These are phyloP conservation scores for Mortierella sp. DNA, from an alignment of 371 early-diverging fungal genomes.

Conservation along the genomic window DNA sequence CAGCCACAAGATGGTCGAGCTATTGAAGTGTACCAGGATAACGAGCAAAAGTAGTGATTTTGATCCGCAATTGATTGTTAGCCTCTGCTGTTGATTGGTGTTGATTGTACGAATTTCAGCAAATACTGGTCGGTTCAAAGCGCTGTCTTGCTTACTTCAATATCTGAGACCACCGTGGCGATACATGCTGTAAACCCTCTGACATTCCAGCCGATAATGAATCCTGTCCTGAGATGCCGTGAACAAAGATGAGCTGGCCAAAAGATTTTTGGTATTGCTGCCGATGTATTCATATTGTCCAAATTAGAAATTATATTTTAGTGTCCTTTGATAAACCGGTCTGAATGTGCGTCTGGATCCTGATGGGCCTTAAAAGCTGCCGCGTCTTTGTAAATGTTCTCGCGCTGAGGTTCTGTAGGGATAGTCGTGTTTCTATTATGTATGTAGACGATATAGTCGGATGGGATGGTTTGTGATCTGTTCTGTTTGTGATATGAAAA, in stretches of 20 bases:
- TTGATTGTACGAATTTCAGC: not conserved
- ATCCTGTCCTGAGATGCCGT: constrained; percentile 54
- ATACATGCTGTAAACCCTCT: constrained; percentile 61
- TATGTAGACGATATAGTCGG: not conserved
- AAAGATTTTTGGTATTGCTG: constrained; percentile 59
- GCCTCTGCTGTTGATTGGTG: not conserved
- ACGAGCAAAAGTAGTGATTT: not conserved
- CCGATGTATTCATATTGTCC: constrained; percentile 50
- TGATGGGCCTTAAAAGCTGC: constrained; percentile 24
- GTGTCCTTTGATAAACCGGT: constrained; percentile 3
- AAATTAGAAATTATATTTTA: not conserved
- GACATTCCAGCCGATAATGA: constrained; percentile 62
- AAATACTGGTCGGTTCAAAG: not conserved
- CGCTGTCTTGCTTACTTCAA: constrained; percentile 49
- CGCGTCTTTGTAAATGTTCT: constrained; percentile 38
- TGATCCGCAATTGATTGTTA: constrained; percentile 9
- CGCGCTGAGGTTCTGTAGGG: constrained; percentile 51
- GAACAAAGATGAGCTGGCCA: constrained; percentile 61
- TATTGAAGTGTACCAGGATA: constrained; percentile 1
- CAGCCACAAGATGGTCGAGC: constrained; percentile 43
- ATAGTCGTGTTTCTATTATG: constrained; percentile 47
- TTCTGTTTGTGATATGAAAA: not conserved
- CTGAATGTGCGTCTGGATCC: not conserved
- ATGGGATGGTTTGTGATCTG: not conserved
- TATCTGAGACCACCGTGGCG: constrained; percentile 59